phyloP scores from a whole-genome alignment of 2,329 filamentous ascomycete genomes.

The Scleromitrula shiraiana region DNA sequence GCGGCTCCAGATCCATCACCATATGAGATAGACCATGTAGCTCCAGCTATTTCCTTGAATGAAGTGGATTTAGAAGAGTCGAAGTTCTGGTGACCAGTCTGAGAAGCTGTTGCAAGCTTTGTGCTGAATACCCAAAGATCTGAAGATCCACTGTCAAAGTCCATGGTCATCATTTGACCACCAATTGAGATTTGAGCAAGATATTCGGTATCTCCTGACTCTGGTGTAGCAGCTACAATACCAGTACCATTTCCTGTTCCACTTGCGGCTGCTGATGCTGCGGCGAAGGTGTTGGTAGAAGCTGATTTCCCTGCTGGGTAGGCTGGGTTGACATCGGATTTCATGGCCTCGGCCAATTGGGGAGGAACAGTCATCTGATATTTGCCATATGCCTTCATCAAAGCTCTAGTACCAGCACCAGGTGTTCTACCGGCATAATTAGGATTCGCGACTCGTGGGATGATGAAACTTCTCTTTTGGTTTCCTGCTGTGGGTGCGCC shows the following conservation, averaged over 20 bases:
- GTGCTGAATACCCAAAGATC: constrained; percentile 33
- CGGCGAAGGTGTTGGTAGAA: constrained; percentile 7
- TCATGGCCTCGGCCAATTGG: constrained; percentile 34
- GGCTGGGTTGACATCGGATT: constrained; percentile 8
- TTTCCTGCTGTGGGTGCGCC: constrained; percentile 39
- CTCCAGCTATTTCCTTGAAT: constrained; percentile 24
- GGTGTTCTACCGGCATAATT: constrained; percentile 35
- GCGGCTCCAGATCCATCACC: constrained; percentile 34
- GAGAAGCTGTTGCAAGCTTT: constrained; percentile 24
- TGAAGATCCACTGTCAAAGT: constrained; percentile 30
- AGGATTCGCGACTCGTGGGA: constrained; percentile 29
- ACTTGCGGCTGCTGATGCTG: constrained; percentile 18
- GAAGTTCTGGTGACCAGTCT: constrained; percentile 28
- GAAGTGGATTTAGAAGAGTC: constrained; percentile 25
- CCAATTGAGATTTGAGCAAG: constrained; percentile 26
- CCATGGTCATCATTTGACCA: constrained; percentile 28
- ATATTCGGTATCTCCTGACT: constrained; percentile 33
- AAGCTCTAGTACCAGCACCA: constrained; percentile 36
- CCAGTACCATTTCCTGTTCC: constrained; percentile 38
- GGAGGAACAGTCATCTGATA: constrained; percentile 48
- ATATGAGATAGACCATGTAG: constrained; percentile 30
- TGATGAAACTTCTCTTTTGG: constrained; percentile 29
- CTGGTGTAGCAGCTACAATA: constrained; percentile 55
- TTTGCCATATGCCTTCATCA: constrained; percentile 61
- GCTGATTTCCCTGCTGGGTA: constrained; percentile 8